These are phyloP conservation scores for Petunia axillaris DNA, from an alignment of 257 asterid species.

Conservation along the genomic window DNA sequence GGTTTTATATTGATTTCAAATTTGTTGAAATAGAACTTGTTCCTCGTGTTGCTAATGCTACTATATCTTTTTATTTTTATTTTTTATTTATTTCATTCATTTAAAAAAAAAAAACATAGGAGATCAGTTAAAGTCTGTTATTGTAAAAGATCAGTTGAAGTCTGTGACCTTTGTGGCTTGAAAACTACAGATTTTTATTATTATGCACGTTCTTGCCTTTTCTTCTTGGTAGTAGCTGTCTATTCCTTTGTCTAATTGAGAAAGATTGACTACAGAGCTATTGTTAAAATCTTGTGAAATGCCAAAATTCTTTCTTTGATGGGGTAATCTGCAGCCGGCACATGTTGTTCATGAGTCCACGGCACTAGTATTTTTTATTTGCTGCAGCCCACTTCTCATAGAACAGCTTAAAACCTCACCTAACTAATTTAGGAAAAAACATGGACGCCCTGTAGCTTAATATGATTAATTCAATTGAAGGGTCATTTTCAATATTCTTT, in stretches of 20 bases:
- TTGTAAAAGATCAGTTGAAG: neutral
- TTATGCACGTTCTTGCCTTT: neutral
- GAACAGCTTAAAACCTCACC: neutral
- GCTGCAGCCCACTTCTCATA: neutral
- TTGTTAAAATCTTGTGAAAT: neutral
- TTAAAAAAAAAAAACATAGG: too few relatives aligned
- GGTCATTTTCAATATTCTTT: neutral
- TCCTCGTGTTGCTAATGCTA: too few relatives aligned
- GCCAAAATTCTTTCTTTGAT: constrained; percentile 19
- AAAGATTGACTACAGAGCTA: constrained; percentile 6
- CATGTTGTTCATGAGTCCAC: constrained; percentile 13
- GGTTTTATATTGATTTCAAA: too few relatives aligned
- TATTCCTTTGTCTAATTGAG: neutral
- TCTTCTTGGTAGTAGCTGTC: neutral
- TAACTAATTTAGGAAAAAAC: neutral
- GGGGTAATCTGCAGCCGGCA: constrained; percentile 12
- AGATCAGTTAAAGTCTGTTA: neutral
- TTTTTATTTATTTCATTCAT: too few relatives aligned
- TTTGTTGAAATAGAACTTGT: too few relatives aligned
- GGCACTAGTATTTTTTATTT: neutral
- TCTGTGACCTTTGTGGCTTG: neutral
- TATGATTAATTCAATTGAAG: constrained; percentile 12
- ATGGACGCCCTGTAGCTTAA: neutral
- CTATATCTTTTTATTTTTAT: too few relatives aligned
- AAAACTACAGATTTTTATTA: neutral